phyloP scores from a whole-genome alignment of 768 basidiomycete species.

The Termitomyces sp. region DNA sequence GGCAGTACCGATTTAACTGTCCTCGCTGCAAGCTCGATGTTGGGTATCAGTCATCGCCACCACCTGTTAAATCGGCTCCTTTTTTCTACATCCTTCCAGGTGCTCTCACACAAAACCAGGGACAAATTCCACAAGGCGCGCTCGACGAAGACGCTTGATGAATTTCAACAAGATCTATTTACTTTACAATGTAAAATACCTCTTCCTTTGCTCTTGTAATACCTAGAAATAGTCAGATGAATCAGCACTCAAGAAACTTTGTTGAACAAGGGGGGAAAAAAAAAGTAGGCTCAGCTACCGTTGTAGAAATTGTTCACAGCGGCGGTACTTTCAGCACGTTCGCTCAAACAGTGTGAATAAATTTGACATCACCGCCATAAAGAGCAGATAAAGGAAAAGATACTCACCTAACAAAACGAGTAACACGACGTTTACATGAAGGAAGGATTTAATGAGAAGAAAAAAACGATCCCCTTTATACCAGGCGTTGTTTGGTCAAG shows the following conservation, averaged over 20 bases:
- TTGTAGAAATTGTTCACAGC: constrained; percentile 67
- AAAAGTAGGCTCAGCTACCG: constrained; percentile 66
- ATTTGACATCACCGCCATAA: constrained; percentile 45
- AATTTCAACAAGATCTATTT: constrained; percentile 5
- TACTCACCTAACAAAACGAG: constrained; percentile 16
- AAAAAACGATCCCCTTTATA: constrained; percentile 10
- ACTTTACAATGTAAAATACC: background rate
- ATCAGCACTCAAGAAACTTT: constrained; percentile 2
- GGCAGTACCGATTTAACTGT: constrained; percentile 68
- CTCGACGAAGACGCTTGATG: constrained; percentile 48
- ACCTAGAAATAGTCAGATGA: constrained; percentile 2
- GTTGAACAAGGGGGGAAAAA: background rate
- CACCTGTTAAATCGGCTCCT: constrained; percentile 69
- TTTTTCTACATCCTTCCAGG: constrained; percentile 80
- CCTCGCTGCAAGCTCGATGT: constrained; percentile 62
- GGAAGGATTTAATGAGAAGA: background rate
- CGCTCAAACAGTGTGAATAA: constrained; percentile 77
- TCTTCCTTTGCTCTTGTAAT: background rate
- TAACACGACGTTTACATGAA: background rate
- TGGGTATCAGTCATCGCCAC: constrained; percentile 74
- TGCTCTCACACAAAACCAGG: constrained; percentile 84
- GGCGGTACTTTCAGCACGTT: constrained; percentile 28
- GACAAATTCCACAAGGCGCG: constrained; percentile 78
- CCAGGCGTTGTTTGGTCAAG: constrained; percentile 11
- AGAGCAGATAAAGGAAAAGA: constrained; percentile 1